Evolutionary conservation across 2,329 filamentous ascomycete species (phyloP).

Genomic region (Exophiala alcalophila): DNA sequence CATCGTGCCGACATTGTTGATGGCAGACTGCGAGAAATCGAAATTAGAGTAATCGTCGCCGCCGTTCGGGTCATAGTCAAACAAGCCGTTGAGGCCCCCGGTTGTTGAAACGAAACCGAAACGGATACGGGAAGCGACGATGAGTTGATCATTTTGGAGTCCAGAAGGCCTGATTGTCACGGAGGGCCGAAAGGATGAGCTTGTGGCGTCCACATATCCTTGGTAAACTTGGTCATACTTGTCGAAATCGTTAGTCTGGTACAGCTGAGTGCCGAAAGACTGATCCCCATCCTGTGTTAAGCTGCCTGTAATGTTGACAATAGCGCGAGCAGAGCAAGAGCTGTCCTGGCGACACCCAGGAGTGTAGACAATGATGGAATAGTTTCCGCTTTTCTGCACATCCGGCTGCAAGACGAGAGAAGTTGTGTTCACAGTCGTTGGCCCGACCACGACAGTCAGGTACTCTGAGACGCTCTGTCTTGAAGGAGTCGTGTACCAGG

Average conservation of each 20-base stretch:
- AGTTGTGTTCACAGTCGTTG: constrained; percentile 57
- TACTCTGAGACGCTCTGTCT: constrained; percentile 71
- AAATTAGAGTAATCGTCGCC: constrained; percentile 44
- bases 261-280: constrained; percentile 61
- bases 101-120: constrained; percentile 64
- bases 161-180: constrained; percentile 71
- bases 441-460: constrained; percentile 64
- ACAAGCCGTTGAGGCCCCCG: constrained; percentile 82
- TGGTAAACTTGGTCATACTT: constrained; percentile 94
- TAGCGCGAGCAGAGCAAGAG: constrained; percentile 72
- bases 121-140: constrained; percentile 86
- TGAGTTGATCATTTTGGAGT: constrained; percentile 60
- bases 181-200: constrained; percentile 69
- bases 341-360: constrained; percentile 82
- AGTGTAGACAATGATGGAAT: constrained; percentile 86
- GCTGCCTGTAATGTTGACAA: constrained; percentile 74
- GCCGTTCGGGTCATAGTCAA: constrained; percentile 74
- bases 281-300: constrained; percentile 54
- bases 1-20: constrained; percentile 71
- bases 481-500: constrained; percentile 67
- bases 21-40: constrained; percentile 67
- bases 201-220: constrained; percentile 75
- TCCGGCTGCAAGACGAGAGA: constrained; percentile 75
- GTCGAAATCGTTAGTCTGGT: constrained; percentile 91
- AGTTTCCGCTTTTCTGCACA: constrained; percentile 84